A percentile compares a stretch with the other conserved stretches of the same genome.
Conservation (phyloP, 352 stramenopile species). For the Globisporangium radiosum region DNA sequence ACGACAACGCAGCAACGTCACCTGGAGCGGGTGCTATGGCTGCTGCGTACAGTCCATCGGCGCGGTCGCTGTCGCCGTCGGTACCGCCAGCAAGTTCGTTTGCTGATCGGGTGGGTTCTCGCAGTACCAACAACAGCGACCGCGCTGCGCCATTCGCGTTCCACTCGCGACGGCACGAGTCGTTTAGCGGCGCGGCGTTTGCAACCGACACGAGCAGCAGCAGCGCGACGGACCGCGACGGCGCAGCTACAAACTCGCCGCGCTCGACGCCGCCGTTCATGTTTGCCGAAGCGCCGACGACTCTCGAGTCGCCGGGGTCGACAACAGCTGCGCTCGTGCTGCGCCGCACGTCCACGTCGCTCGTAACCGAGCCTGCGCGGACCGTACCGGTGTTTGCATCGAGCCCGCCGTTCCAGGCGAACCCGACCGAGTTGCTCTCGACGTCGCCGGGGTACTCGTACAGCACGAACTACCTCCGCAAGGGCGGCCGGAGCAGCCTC, state of each 20-base stretch:
- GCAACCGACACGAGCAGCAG: conserved; percentile 19
- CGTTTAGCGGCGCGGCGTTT: conserved; percentile 33
- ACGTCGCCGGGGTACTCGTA: conserved; percentile 70
- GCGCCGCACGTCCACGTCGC: conserved; percentile 4
- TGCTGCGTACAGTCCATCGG: conserved; percentile 4
- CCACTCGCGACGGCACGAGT: conserved; percentile 25
- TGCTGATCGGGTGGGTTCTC: too few relatives aligned
- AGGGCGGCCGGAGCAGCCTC: conserved; percentile 23
- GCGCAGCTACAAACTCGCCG: conserved; percentile 15
- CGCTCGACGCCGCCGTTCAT: conserved; percentile 33
- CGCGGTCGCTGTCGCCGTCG: conserved; percentile 2
- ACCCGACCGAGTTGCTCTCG: conserved; percentile 59
- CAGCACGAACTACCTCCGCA: conserved; percentile 56
- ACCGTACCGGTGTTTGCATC: conserved; percentile 27
- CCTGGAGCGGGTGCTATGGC: too few relatives aligned
- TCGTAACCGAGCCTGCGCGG: conserved; percentile 1
- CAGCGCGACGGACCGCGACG: background rate
- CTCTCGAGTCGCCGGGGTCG: conserved; percentile 1
- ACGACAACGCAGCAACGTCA: conserved; percentile 14
- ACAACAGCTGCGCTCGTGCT: conserved; percentile 17
- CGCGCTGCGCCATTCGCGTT: conserved; percentile 9
- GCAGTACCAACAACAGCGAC: background rate
- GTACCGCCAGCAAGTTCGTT: background rate
- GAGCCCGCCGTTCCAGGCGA: conserved; percentile 63
- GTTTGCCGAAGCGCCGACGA: conserved; percentile 4